Evolutionary conservation across 2,329 filamentous ascomycete species (phyloP).

Genomic region (Cercospora sp.): DNA sequence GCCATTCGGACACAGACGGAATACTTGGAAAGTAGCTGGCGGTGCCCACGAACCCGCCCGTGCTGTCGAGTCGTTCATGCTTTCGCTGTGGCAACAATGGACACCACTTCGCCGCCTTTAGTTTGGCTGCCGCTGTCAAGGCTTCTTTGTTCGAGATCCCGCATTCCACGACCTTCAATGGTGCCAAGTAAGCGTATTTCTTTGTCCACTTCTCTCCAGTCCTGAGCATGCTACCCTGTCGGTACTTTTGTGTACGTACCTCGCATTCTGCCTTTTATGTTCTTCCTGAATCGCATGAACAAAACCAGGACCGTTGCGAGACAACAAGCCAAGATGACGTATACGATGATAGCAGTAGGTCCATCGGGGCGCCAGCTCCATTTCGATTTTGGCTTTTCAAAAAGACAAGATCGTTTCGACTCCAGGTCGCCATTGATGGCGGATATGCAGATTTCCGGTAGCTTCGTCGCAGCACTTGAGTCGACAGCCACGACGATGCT

Average conservation of each 20-base stretch:
- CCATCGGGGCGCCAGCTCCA: not conserved
- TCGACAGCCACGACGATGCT: not conserved
- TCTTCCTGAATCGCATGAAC: not conserved
- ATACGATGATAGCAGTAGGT: not conserved
- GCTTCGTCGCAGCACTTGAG: not conserved
- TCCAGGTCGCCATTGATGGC: conserved; percentile 11
- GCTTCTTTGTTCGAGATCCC: not conserved
- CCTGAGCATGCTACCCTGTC: not conserved
- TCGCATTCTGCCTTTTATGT: not conserved
- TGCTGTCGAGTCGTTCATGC: not conserved
- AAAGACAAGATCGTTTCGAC: conserved; percentile 3
- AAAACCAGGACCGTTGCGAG: not conserved
- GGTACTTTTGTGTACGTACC: not conserved
- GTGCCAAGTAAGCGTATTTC: not conserved
- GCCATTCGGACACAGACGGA: not conserved
- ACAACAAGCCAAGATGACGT: not conserved
- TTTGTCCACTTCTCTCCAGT: not conserved
- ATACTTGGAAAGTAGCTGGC: not conserved
- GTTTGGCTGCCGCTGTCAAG: not conserved
- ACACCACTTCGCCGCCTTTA: not conserved
- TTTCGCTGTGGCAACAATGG: not conserved
- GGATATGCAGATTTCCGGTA: conserved; percentile 9
- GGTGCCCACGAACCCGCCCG: not conserved
- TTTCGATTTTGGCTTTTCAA: not conserved
- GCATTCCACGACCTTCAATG: not conserved